These are phyloP conservation scores for Trypanosomatidae sp. DNA, from an alignment of 208 protist genomes.

Conservation along the genomic window DNA sequence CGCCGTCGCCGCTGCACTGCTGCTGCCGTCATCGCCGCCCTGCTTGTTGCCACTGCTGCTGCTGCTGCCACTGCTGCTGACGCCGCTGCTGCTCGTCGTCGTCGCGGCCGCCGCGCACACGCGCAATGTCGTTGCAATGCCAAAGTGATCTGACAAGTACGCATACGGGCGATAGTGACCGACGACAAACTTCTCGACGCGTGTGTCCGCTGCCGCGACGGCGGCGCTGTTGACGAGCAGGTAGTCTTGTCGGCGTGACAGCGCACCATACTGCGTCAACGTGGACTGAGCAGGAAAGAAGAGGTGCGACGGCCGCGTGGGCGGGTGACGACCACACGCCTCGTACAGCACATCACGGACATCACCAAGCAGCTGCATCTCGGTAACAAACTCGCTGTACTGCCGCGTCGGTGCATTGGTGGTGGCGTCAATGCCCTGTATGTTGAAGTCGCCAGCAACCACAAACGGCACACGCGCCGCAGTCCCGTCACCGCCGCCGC, in stretches of 20 bases:
- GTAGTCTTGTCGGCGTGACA: slow-evolving; percentile 77
- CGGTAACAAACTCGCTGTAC: slow-evolving; percentile 43
- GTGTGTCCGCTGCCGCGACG: slow-evolving; percentile 13
- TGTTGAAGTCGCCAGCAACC: slow-evolving; percentile 76
- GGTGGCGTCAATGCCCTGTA: slow-evolving; percentile 50
- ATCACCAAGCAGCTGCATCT: slow-evolving; percentile 42
- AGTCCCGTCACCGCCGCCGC: no score
- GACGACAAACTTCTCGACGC: slow-evolving; percentile 73
- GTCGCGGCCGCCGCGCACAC: background rate
- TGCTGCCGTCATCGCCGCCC: no score
- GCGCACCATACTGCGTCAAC: slow-evolving; percentile 33
- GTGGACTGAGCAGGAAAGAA: slow-evolving; percentile 81
- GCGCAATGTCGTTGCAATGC: slow-evolving; percentile 21
- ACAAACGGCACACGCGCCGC: slow-evolving; percentile 32
- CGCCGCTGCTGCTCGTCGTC: background rate
- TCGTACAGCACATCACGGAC: slow-evolving; percentile 56
- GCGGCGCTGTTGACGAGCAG: slow-evolving; percentile 51
- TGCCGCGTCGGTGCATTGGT: slow-evolving; percentile 23
- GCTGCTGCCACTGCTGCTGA: background rate
- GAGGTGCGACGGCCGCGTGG: slow-evolving; percentile 55
- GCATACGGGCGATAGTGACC: slow-evolving; percentile 61
- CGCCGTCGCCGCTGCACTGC: no score
- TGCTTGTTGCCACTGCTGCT: no score
- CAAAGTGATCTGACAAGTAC: slow-evolving; percentile 86
- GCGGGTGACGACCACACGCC: slow-evolving; percentile 24